Evolutionary conservation across 345 rosid genomes (phyloP), one percentile per base, ranked within the genome.

Genomic region (Nephelium lappaceum): DNA sequence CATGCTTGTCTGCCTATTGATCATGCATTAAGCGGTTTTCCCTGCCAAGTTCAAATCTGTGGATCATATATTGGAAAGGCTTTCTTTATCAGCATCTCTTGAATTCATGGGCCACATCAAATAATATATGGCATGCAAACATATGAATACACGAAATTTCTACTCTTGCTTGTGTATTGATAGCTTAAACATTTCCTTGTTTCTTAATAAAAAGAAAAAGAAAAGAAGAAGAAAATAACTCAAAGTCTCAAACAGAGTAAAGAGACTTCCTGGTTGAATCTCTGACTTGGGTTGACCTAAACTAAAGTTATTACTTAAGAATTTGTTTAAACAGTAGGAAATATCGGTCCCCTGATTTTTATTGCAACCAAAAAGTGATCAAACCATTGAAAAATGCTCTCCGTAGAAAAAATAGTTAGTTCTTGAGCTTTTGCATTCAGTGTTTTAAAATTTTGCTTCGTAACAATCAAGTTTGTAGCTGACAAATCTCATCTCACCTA

Each of bases 11-110:
- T 69, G 75, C 71, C 39, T 18, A 39, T 69, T 69, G 18, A 51
- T 15, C 79, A 58, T 60, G 53, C 76, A 57, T 41, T 55, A n/a
- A n/a, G 49, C 51, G 14, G 36, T 24, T 69, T 21, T 69, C 4
- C 9, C 4, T 69, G 36, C 9, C 36, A 43, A 24, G 19, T 5
- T 47, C 25, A 67, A 69, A n/a, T 69, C 49, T 24, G 24, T 25
- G 24, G 57, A 45, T 53, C 15, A 43, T 47, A 45, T 4, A 45
- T 21, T 5, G 10, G n/a, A 18, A 41, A 41, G 21, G 43, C 47
- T 67, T 61, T 67, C 27, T 68, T 42, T 55, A 11, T 55, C 18
- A 58, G 76, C 53, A 39, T 7, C 4, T 60, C 39, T 57, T 39
- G 36, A 7, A 8, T 38, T 3, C 11, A 39, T 51, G 18, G 42